Conservation (phyloP, 441 rosid species). For the Biscutella laevigata region DNA sequence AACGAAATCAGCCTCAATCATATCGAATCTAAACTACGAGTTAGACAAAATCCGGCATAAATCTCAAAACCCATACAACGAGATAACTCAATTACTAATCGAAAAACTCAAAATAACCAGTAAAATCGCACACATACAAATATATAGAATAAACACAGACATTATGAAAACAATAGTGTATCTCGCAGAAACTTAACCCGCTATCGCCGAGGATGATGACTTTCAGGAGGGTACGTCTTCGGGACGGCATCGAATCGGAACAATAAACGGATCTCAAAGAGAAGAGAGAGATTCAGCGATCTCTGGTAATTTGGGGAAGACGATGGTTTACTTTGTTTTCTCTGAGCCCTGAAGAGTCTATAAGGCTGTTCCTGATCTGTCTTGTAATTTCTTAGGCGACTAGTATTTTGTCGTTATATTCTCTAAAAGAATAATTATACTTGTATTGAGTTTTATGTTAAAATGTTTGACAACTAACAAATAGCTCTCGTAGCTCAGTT, state of each 20-base stretch:
- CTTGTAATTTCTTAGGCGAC: conserved; percentile 12
- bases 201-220: conserved; percentile 87
- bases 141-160: conserved; percentile 2
- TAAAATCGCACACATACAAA: neutral
- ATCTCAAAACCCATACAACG: neutral
- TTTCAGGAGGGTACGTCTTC: conserved; percentile 65
- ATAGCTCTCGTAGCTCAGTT: conserved; percentile 86
- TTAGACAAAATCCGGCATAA: neutral
- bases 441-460: no score
- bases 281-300: neutral
- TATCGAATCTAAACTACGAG: conserved; percentile 5
- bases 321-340: neutral
- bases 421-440: neutral
- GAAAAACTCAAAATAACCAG: neutral
- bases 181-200: conserved; percentile 33
- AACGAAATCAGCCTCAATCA: neutral
- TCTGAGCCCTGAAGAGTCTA: conserved; percentile 14
- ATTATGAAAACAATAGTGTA: neutral
- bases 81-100: neutral
- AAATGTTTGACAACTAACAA: rapidly evolving
- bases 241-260: conserved; percentile 53
- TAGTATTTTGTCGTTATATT: conserved; percentile 7
- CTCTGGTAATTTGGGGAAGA: conserved; percentile 3
- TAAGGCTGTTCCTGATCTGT: conserved; percentile 35
- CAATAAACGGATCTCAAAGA: no score